Base-by-base conservation (phyloP, 1,284 basidiomycete genomes). In the Leccinum cinnamomeum region DNA sequence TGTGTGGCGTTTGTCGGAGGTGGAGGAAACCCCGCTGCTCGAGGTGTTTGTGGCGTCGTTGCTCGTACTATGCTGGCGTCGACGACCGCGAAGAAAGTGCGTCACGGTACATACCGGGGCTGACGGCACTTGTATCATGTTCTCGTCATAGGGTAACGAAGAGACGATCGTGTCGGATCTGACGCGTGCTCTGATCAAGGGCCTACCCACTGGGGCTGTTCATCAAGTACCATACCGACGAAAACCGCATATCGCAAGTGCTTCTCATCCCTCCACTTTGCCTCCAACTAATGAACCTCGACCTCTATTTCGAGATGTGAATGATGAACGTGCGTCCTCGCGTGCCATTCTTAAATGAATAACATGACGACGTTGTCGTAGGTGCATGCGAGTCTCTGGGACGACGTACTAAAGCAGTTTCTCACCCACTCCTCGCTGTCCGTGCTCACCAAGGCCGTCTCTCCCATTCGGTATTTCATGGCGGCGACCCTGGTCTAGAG, bases 161-260 rank as follows among this genome's bases (percentile, higher is more conserved):
- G 89, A 91, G 62, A 83, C 82, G 50, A 77, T 87, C 44, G 76
- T 84, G 25, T 85, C 87, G 39, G 86, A 90, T 60, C 86, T 95
- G 62, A 96, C 95, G 0, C 88, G 94, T 20, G 89, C 86, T 11
- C 78, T 98, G 57, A 97, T 98, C 71, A 92, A 93, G 63, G 89
- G 88, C 2, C 80, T 99, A 1, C 96, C 97, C 0, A 82, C 28
- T 28, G 28, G 28, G 89, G 59, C 80, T 99, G 25, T 92, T 98
- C 74, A 87, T 94, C 70, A 98, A 97, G 76, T 91, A 98, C 75
- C 94, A 97, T 73, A 90, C 93, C 0, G 95, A 98, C 74, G 86
- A 90, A 55, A 84, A 83, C 48, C 86, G 94, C 18, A 94, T 97
- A 65, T 84, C 89, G 2, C 87, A 94, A 62, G 86, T 98, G 1